These are phyloP conservation scores for Filobasidium wieringae DNA, from an alignment of 768 basidiomycete species.

Conservation along the genomic window DNA sequence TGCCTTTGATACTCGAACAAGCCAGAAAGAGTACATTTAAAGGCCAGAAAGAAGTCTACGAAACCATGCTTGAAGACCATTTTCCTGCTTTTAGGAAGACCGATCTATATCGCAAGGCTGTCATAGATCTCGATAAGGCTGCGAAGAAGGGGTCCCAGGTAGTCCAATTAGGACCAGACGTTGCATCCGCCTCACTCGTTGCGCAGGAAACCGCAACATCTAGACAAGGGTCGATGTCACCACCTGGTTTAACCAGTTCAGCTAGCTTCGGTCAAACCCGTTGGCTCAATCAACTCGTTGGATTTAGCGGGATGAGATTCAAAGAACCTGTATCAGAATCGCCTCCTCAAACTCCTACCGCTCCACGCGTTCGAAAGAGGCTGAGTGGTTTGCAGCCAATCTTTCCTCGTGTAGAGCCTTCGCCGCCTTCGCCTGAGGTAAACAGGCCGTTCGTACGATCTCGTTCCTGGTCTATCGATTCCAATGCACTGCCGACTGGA, in stretches of 20 bases:
- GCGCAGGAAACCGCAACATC: too few species aligned
- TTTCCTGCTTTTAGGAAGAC: constrained; percentile 79
- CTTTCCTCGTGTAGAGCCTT: too few species aligned
- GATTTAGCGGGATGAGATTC: neutral
- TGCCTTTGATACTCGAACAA: constrained; percentile 41
- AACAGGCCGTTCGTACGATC: too few species aligned
- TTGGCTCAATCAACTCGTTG: neutral
- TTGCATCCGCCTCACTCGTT: neutral
- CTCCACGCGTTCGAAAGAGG: neutral
- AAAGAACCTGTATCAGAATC: neutral
- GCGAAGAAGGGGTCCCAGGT: neutral
- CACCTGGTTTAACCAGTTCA: neutral
- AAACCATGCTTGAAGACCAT: constrained; percentile 73
- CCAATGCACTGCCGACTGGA: neutral
- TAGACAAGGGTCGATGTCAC: neutral
- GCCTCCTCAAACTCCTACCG: neutral
- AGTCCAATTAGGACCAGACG: neutral
- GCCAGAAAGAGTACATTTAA: constrained; percentile 70
- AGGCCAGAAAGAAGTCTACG: constrained; percentile 73
- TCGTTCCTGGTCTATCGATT: neutral
- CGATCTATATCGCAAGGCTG: constrained; percentile 83
- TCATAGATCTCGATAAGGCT: constrained; percentile 44
- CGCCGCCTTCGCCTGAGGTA: neutral
- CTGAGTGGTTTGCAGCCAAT: neutral
- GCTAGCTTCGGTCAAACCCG: neutral